These are phyloP conservation scores for Apiotrichum domesticum DNA, from an alignment of 1,284 basidiomycete genomes.

Conservation along the genomic window DNA sequence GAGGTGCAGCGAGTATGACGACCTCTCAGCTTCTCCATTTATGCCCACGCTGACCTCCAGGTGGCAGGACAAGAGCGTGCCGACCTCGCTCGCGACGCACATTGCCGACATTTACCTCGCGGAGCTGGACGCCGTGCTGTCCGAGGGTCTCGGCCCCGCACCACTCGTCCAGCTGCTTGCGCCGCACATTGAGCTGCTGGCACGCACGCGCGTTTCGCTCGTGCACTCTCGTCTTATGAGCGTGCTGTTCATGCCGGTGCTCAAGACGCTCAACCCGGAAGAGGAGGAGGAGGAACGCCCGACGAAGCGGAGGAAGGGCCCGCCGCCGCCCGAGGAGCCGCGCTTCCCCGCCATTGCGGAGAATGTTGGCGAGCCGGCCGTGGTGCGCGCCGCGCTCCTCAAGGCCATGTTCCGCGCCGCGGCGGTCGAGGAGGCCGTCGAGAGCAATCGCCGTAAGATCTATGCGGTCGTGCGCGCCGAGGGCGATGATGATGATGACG, in stretches of 20 bases:
- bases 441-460: slow-evolving; percentile 68
- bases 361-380: slow-evolving; percentile 2
- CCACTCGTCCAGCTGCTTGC: slow-evolving; percentile 34
- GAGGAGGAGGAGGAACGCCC: slow-evolving; percentile 19
- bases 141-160: slow-evolving; percentile 28
- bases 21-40: not conserved
- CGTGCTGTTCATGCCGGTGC: slow-evolving; percentile 31
- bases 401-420: slow-evolving; percentile 67
- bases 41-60: slow-evolving; percentile 47
- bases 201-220: slow-evolving; percentile 35
- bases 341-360: not conserved
- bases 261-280: slow-evolving; percentile 18
- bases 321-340: not conserved
- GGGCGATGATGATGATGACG: slow-evolving; percentile 43
- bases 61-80: slow-evolving; percentile 65
- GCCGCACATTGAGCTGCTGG: slow-evolving; percentile 41
- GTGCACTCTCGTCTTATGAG: slow-evolving; percentile 40
- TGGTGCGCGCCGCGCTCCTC: slow-evolving; percentile 58
- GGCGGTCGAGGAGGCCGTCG: slow-evolving; percentile 60
- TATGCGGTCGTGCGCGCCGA: slow-evolving; percentile 68
- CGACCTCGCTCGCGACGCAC: slow-evolving; percentile 75
- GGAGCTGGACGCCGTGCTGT: slow-evolving; percentile 74
- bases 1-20: no score
- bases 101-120: slow-evolving; percentile 83
- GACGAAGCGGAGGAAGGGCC: slow-evolving; percentile 19